Conservation (phyloP, 768 basidiomycete genomes). For the Amyloporia xantha region DNA sequence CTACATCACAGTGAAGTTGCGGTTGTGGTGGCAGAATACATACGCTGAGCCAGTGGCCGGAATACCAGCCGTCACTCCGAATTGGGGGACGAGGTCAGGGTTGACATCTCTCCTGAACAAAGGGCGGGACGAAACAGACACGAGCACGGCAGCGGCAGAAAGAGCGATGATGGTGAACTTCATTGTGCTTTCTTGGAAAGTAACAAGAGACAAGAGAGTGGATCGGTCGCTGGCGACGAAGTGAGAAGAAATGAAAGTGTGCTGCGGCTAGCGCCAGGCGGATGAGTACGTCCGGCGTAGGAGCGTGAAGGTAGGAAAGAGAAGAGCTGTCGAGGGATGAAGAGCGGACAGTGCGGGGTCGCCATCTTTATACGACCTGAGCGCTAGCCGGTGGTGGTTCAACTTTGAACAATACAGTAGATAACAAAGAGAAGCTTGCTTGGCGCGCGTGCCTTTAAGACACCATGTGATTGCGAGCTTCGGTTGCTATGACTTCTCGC, state of each 20-base stretch:
- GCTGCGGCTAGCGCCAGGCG: conserved; percentile 14
- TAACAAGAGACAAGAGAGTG: conserved; percentile 6
- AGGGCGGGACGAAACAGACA: conserved; percentile 36
- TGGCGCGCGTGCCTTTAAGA: background rate
- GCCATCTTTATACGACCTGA: background rate
- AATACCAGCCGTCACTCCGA: conserved; percentile 25
- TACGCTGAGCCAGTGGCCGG: conserved; percentile 27
- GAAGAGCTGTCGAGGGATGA: conserved; percentile 8
- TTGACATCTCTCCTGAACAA: conserved; percentile 42
- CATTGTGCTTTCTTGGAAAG: conserved; percentile 15
- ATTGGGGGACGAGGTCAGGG: conserved; percentile 25
- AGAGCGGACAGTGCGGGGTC: background rate
- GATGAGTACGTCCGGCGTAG: conserved; percentile 18
- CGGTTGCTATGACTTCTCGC: background rate
- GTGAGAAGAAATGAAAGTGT: conserved; percentile 3
- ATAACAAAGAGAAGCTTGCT: background rate
- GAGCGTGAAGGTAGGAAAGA: conserved; percentile 5
- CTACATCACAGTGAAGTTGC: too few relatives aligned
- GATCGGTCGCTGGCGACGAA: background rate
- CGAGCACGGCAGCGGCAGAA: conserved; percentile 26
- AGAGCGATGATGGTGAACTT: conserved; percentile 29
- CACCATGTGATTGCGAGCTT: background rate
- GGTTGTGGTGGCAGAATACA: too few relatives aligned
- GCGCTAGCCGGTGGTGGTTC: too few relatives aligned
- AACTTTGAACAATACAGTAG: background rate